These are phyloP conservation scores for Globisporangium apiculatum DNA, from an alignment of 352 stramenopile genomes.

Conservation along the genomic window DNA sequence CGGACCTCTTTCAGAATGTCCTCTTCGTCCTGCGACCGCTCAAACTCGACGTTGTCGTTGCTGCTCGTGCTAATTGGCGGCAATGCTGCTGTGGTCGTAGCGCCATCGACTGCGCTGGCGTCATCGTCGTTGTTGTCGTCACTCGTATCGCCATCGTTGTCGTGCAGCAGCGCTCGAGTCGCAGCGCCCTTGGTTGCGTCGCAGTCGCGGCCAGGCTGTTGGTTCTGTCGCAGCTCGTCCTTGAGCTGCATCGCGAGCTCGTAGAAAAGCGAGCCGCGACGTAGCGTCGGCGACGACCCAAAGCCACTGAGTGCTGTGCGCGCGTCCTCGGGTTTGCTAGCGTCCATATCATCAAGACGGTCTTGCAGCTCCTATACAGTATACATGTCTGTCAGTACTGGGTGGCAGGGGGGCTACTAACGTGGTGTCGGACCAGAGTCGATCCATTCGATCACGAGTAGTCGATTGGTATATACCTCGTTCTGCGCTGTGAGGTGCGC, in stretches of 20 bases:
- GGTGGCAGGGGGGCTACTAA: not conserved
- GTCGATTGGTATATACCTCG: constrained; percentile 10
- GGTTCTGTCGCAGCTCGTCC: constrained; percentile 12
- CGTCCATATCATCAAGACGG: not conserved
- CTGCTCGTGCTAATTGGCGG: no score
- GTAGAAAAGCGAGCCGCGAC: constrained; percentile 34
- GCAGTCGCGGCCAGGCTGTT: not conserved
- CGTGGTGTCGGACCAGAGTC: no score
- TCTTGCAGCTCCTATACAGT: constrained; percentile 23
- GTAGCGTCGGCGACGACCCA: constrained; percentile 13
- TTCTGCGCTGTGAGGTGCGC: constrained; percentile 23
- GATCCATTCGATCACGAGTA: not conserved
- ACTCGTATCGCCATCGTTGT: not conserved
- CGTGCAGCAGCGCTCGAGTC: not conserved
- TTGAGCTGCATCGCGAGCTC: constrained; percentile 35
- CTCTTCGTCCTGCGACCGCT: constrained; percentile 5
- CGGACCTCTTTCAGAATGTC: constrained; percentile 43
- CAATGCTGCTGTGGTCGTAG: not conserved
- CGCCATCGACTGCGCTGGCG: no score
- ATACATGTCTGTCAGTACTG: not conserved
- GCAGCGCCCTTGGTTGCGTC: not conserved
- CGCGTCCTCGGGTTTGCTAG: not conserved
- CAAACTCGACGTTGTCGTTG: not conserved
- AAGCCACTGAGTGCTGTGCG: not conserved
- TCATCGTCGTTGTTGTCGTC: constrained; percentile 2